Percentiles rank a stretch among this genome's conserved stretches.
These are phyloP conservation scores for Debaryomyces prosopidis DNA, from an alignment of 805 yeast genomes.

Conservation along the genomic window DNA sequence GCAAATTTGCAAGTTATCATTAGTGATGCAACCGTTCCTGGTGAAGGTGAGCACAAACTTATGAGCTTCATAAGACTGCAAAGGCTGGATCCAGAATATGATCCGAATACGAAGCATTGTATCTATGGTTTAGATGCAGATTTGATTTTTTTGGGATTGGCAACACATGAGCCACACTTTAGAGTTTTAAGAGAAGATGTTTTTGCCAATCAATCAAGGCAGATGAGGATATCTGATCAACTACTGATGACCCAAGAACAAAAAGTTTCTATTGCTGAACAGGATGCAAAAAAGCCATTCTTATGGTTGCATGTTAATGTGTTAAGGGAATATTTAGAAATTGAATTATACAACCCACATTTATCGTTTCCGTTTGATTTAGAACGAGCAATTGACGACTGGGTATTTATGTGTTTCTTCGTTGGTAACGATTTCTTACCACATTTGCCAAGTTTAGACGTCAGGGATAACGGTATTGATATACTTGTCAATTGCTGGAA, in stretches of 20 bases:
- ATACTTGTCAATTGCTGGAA: conserved; percentile 83
- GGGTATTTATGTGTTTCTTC: conserved; percentile 98
- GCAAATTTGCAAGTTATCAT: conserved; percentile 82
- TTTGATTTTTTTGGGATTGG: conserved; percentile 90
- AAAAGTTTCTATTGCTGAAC: conserved; percentile 37
- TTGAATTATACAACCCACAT: conserved; percentile 73
- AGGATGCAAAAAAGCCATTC: conserved; percentile 73
- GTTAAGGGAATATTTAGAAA: conserved; percentile 81
- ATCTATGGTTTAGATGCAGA: conserved; percentile 98
- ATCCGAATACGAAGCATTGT: conserved; percentile 93
- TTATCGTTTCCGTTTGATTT: conserved; percentile 76
- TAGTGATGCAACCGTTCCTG: conserved; percentile 96
- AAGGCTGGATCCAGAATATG: conserved; percentile 79
- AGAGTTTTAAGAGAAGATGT: conserved; percentile 94
- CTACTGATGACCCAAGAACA: conserved; percentile 64
- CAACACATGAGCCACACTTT: conserved; percentile 98
- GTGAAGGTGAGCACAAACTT: conserved; percentile 98
- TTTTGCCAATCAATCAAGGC: conserved; percentile 69
- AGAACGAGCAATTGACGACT: conserved; percentile 96
- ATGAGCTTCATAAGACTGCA: conserved; percentile 95
- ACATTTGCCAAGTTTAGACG: conserved; percentile 91
- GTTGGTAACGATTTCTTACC: conserved; percentile 99
- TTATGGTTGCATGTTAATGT: conserved; percentile 91
- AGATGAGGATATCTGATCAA: conserved; percentile 48
- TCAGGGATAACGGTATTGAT: conserved; percentile 92